phyloP scores from a whole-genome alignment of 495 filamentous ascomycete genomes.

The Symbiotaphrina buchneri region DNA sequence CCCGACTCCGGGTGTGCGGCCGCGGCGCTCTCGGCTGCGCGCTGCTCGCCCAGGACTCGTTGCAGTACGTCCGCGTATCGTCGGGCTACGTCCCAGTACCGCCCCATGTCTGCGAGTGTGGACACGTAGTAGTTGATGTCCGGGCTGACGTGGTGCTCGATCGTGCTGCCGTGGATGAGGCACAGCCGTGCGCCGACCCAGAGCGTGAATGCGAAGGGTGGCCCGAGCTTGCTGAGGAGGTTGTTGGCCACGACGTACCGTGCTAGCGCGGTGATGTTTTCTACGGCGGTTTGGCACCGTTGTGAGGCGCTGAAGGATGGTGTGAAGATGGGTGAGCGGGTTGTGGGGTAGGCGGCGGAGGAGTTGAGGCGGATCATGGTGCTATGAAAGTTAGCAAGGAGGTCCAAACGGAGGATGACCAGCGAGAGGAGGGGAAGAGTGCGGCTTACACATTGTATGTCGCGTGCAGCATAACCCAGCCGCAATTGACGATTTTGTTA shows the following conservation, averaged over 20 bases:
- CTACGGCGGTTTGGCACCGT: slow-evolving; percentile 57
- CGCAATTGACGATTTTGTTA: slow-evolving; percentile 44
- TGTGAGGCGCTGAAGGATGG: slow-evolving; percentile 67
- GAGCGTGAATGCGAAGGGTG: slow-evolving; percentile 71
- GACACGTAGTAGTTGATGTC: slow-evolving; percentile 63
- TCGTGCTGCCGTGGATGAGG: slow-evolving; percentile 70
- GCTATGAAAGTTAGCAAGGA: slow-evolving; percentile 19
- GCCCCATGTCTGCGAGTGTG: slow-evolving; percentile 55
- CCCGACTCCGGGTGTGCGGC: slow-evolving; percentile 35
- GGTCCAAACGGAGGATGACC: too few species aligned
- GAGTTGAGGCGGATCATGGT: slow-evolving; percentile 77
- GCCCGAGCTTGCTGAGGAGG: slow-evolving; percentile 58
- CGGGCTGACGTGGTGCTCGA: slow-evolving; percentile 56
- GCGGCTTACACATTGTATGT: slow-evolving; percentile 41
- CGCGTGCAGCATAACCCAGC: slow-evolving; percentile 79
- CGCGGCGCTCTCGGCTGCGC: slow-evolving; percentile 44
- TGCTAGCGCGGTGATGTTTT: slow-evolving; percentile 58
- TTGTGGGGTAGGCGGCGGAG: slow-evolving; percentile 80
- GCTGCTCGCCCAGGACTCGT: slow-evolving; percentile 65
- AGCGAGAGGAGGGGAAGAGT: background rate
- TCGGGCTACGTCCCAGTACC: slow-evolving; percentile 64
- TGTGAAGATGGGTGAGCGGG: slow-evolving; percentile 63
- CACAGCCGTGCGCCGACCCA: slow-evolving; percentile 81
- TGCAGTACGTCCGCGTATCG: slow-evolving; percentile 62
- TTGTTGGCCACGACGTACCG: slow-evolving; percentile 49